Conservation (phyloP, 352 stramenopile species). For the Phytophthora ramorum region DNA sequence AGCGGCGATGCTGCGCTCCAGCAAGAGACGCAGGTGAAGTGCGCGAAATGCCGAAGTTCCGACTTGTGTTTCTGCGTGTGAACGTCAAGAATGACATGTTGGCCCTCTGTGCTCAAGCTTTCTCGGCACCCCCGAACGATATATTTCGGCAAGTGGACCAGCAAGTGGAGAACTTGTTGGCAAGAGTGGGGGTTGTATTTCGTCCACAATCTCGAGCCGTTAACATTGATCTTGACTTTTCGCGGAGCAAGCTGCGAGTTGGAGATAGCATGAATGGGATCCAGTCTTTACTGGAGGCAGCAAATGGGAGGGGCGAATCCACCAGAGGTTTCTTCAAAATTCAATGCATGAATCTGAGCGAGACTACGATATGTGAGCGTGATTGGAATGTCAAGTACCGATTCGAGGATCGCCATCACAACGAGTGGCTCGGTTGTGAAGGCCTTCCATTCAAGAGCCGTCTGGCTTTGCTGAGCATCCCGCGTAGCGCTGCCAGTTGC, state of each 20-base stretch:
- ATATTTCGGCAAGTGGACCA: slow-evolving; percentile 15
- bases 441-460: slow-evolving; percentile 23
- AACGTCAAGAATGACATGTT: slow-evolving; percentile 42
- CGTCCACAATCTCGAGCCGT: slow-evolving; percentile 11
- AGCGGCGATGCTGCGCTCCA: slow-evolving; percentile 4
- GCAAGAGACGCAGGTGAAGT: slow-evolving; percentile 4
- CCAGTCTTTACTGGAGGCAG: slow-evolving; percentile 2
- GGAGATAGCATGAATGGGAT: slow-evolving; percentile 11
- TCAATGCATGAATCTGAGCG: slow-evolving; percentile 26
- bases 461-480: slow-evolving; percentile 35
- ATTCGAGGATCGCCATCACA: slow-evolving; percentile 21
- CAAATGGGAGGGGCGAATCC: neutral
- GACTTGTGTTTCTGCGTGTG: slow-evolving; percentile 45
- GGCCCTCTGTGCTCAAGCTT: slow-evolving; percentile 25
- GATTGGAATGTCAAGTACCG: slow-evolving; percentile 12
- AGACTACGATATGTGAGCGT: slow-evolving; percentile 15
- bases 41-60: slow-evolving; percentile 39
- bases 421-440: slow-evolving; percentile 31
- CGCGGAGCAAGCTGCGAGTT: slow-evolving; percentile 15
- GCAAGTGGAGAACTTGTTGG: slow-evolving; percentile 30
- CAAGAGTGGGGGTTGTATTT: neutral
- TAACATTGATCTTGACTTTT: slow-evolving; percentile 43
- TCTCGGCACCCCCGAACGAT: slow-evolving; percentile 11
- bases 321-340: slow-evolving; percentile 16
- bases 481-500: slow-evolving; percentile 28